Evolutionary conservation across 371 early-diverging fungal species (phyloP), one percentile per base, ranked within the genome.

Genomic region (Gilbertella persicaria): DNA sequence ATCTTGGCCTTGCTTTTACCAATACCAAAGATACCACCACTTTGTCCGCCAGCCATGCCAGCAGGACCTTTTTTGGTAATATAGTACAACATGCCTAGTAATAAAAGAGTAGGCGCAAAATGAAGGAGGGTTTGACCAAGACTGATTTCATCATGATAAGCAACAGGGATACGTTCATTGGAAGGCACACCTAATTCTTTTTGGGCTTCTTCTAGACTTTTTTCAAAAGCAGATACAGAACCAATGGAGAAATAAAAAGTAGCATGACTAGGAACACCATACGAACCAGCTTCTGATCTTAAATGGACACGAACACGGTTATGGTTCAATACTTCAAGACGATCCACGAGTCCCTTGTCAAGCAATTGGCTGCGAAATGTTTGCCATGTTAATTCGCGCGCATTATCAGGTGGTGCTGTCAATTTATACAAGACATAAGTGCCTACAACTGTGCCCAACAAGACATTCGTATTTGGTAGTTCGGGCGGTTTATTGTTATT

Each of bases 1-100:
- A 97, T 71, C 71, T 92, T 93, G 25, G 99, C 99, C 47, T 90
- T 85, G 45, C 94, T 94, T 71, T 99, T 98, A 47, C 97, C 97
- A 46, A 98, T 89, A 24, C 95, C 94, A 74, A 98, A 97, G 50
- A 97, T 92, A 0, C 96, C 95, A 30, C 74, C 62, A 12, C 81
- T 82, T 2, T 76, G 86, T 12, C 84, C 88, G 13, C 33, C 33
- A 12, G 33, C 13, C 33, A 33, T 33, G 24, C 75, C 86, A 21
- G 86, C 87, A n/a, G 81, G 78, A 10, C 90, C 87, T 26, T 88
- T 81, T 58, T 91, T 83, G 23, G 93, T 89, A 69, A 98, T 78
- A 71, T 88, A 97, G 53, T 86, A 82, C 38, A 98, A 66, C 0
- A 89, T 85, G 57, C 97, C 97, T 53, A 95, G 82, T 55, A 97